phyloP scores from a whole-genome alignment of 371 early-diverging fungal genomes.

The Mucor ambiguus region DNA sequence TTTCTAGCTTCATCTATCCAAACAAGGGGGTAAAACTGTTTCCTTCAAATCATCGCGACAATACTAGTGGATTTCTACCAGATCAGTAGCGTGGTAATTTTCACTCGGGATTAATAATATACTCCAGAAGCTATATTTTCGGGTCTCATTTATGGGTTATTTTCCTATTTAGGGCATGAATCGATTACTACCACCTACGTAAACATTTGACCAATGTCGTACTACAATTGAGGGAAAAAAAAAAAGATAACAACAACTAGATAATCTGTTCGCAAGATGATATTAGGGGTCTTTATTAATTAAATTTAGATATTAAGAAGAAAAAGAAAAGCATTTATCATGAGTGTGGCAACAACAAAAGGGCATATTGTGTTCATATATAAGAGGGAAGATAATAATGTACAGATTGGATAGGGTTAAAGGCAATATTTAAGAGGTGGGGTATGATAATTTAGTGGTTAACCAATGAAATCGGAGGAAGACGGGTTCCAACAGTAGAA shows the following conservation, averaged over 20 bases:
- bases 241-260: neutral
- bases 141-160: neutral
- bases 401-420: neutral
- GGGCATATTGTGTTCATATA: neutral
- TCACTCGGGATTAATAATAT: neutral
- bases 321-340: neutral
- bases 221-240: neutral
- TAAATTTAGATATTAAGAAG: neutral
- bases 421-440: neutral
- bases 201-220: neutral
- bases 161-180: neutral
- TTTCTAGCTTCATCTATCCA: no score
- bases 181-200: neutral
- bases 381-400: neutral
- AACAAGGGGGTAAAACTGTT: no score
- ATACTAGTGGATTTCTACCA: no score
- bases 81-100: neutral
- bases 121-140: neutral
- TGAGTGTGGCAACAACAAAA: neutral
- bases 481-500: conserved; percentile 1
- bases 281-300: neutral
- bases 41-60: no score
- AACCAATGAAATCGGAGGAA: conserved; percentile 18
- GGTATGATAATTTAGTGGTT: conserved; percentile 2
- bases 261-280: neutral